Base-by-base conservation (phyloP, 805 yeast species). In the Metschnikowia lochheadii region DNA sequence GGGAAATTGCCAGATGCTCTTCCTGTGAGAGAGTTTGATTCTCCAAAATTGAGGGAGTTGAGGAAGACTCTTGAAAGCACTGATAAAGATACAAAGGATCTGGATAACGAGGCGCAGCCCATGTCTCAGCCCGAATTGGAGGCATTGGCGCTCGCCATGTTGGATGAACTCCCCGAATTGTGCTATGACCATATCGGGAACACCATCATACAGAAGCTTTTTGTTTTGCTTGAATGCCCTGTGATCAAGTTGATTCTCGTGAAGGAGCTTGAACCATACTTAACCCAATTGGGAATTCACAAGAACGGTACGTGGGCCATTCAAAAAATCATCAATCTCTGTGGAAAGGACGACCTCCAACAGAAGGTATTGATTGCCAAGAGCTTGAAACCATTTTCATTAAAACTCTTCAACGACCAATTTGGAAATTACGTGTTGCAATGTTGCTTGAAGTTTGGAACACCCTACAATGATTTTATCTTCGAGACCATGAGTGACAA, bases 241-340 rank as follows among this genome's bases (percentile, higher is more conserved):
- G 75, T 84, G 3, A 76, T 90, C 50, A 88, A 89, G 62, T 85
- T 87, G 57, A 79, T 85, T 64, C 86, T 94, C 89, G 77, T 94
- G 49, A 81, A 85, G 60, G 81, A 80, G 56, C 81, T 95, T 38
- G 74, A 85, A 3, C 95, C 91, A 26, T 88, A 78, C 62, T 73
- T 94, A 55, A 88, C 97, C 1, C 95, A 89, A 59, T 85, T 92
- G 76, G 94, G 97, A 59, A 85, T 89, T 49, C 99, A 94, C 71
- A 94, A 94, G 63, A 94, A 94, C 66, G 99, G 99, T 54, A 94
- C 99, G 5, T 94, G 99, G 99, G 98, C 97, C 1, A 96, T 96
- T 21, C 99, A 94, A 68, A 94, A 92, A 68, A 85, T 94, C 67
- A 90, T 94, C 58, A 86, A 83, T 56, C 55, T 82, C 82, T 44